These are phyloP conservation scores for Diplosphaera chodatii DNA, from an alignment of 139 green algal species.

Conservation along the genomic window DNA sequence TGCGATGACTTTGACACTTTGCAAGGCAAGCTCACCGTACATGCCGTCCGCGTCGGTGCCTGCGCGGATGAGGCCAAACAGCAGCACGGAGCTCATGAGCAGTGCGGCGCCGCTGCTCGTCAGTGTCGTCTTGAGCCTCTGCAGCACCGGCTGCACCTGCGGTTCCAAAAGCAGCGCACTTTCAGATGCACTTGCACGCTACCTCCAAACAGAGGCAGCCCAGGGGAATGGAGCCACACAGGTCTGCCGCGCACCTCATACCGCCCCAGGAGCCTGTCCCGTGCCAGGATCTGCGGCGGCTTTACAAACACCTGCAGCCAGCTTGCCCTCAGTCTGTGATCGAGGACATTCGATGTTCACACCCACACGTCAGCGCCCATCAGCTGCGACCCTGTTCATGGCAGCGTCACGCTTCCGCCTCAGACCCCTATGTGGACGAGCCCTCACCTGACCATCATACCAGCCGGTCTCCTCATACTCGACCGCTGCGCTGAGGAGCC, in stretches of 20 bases:
- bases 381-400: no score
- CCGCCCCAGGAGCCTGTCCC: slow-evolving; percentile 72
- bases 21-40: slow-evolving; percentile 27
- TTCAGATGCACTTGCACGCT: no score
- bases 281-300: slow-evolving; percentile 69
- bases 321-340: no score
- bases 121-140: slow-evolving; percentile 47
- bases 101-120: slow-evolving; percentile 37
- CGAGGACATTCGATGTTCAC: no score
- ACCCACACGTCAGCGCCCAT: no score
- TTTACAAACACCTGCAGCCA: slow-evolving; percentile 68
- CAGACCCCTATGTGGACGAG: no score
- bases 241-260: slow-evolving; percentile 58
- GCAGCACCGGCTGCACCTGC: slow-evolving; percentile 41
- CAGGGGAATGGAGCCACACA: no score
- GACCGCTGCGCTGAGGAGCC: slow-evolving; percentile 74
- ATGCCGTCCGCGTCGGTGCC: slow-evolving; percentile 47
- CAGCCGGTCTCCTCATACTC: slow-evolving; percentile 83
- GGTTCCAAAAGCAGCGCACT: no score
- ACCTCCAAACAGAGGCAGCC: no score
- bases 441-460: slow-evolving; percentile 9
- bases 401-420: no score
- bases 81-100: slow-evolving; percentile 28
- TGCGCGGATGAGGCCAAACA: slow-evolving; percentile 40
- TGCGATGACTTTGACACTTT: no score